These are phyloP conservation scores for Backusella macrospora DNA, from an alignment of 192 early-diverging fungal genomes.

Conservation along the genomic window DNA sequence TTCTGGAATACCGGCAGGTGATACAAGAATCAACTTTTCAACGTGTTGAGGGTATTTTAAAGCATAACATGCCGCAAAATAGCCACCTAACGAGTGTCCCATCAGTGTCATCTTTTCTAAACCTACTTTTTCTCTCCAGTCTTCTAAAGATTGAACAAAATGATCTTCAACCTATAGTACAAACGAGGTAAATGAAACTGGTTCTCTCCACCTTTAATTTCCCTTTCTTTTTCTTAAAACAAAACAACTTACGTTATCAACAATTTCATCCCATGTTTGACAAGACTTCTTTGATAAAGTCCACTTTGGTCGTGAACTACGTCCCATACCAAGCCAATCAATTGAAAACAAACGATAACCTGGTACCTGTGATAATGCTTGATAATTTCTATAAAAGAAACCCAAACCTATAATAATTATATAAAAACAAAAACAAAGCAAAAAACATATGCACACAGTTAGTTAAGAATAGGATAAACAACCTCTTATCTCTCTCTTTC, in stretches of 20 bases:
- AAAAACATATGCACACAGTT: background rate
- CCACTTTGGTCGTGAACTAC: conserved; percentile 76
- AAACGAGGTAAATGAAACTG: background rate
- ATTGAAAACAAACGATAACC: conserved; percentile 67
- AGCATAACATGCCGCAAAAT: conserved; percentile 84
- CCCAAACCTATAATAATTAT: conserved; percentile 45
- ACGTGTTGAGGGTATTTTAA: conserved; percentile 86
- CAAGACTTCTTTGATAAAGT: conserved; percentile 26
- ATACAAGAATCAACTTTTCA: conserved; percentile 84
- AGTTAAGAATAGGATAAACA: too few species aligned
- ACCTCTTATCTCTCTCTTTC: background rate
- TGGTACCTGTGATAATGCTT: conserved; percentile 47
- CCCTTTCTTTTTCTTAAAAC: background rate
- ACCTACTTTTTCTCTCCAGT: conserved; percentile 77
- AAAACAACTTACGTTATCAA: conserved; percentile 21
- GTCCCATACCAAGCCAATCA: conserved; percentile 96
- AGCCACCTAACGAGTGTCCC: conserved; percentile 89
- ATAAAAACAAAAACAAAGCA: background rate
- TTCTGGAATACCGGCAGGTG: conserved; percentile 68
- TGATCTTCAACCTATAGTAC: conserved; percentile 66
- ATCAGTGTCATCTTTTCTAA: conserved; percentile 85
- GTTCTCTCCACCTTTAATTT: too few species aligned
- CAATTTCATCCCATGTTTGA: conserved; percentile 52
- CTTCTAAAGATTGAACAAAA: conserved; percentile 91
- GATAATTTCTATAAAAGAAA: conserved; percentile 62